Conservation (phyloP, 148 eudicot genomes). For the Vaccinium macrocarpon region DNA sequence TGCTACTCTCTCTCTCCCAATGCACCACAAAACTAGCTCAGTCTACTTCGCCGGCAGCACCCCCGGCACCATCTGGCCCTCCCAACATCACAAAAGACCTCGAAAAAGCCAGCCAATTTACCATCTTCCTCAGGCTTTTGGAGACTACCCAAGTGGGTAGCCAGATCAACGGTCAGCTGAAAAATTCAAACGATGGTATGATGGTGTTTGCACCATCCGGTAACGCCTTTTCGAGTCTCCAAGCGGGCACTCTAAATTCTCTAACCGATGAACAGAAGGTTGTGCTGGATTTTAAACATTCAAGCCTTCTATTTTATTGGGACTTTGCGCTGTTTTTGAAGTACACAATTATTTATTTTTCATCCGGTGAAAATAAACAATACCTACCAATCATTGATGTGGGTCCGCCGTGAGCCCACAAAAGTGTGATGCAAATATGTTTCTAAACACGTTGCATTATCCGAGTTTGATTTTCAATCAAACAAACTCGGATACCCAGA, state of each 20-base stretch:
- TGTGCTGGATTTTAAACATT: constrained; percentile 1
- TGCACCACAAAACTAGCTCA: constrained; percentile 38
- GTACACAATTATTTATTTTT: too few species aligned
- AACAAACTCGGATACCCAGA: too few species aligned
- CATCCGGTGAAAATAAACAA: too few species aligned
- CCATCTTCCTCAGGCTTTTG: constrained; percentile 56
- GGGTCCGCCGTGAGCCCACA: too few species aligned
- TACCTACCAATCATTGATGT: too few species aligned
- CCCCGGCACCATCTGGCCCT: constrained; percentile 77
- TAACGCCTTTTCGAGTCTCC: constrained; percentile 64
- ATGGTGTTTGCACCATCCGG: constrained; percentile 85
- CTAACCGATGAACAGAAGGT: constrained; percentile 70
- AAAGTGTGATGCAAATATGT: too few species aligned
- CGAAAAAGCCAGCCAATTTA: constrained; percentile 73
- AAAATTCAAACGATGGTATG: constrained; percentile 71
- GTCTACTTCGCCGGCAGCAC: constrained; percentile 38
- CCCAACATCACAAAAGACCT: constrained; percentile 69
- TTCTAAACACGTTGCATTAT: too few species aligned
- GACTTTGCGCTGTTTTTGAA: too few species aligned
- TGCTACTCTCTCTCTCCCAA: constrained; percentile 24
- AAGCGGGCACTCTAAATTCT: constrained; percentile 70
- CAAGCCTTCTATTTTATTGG: too few species aligned
- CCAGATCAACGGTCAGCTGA: constrained; percentile 77
- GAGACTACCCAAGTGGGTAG: constrained; percentile 48
- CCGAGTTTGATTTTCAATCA: too few species aligned